Percentiles rank a stretch among this genome's conserved stretches.
Evolutionary conservation across 208 protist genomes (phyloP).

Genomic region (Leishmania mexicana): DNA sequence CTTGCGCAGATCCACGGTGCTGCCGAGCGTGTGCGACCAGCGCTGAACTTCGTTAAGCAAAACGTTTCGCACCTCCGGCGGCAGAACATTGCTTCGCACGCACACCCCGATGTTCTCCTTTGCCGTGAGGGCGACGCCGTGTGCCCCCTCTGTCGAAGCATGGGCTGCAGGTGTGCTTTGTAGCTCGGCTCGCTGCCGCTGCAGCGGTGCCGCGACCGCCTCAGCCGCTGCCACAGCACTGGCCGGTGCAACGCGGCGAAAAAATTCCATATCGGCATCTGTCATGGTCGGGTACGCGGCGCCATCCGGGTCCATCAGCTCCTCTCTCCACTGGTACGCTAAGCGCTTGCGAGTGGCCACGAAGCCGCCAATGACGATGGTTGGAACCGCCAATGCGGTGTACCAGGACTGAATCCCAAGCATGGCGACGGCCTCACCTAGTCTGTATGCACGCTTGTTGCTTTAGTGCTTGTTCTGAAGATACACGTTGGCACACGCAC

Average conservation of each 20-base stretch:
- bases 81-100: constrained; percentile 41
- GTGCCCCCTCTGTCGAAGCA: background rate
- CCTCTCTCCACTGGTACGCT: constrained; percentile 84
- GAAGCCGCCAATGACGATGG: constrained; percentile 57
- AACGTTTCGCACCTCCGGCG: constrained; percentile 41
- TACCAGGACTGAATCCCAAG: constrained; percentile 82
- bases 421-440: constrained; percentile 32
- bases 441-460: background rate
- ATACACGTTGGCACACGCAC: background rate
- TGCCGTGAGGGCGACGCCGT: constrained; percentile 30
- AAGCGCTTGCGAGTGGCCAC: constrained; percentile 83
- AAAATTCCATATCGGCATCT: constrained; percentile 69
- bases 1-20: constrained; percentile 61
- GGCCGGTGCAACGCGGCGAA: constrained; percentile 53
- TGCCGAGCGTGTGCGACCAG: constrained; percentile 57
- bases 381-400: constrained; percentile 58
- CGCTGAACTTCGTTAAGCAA: constrained; percentile 63
- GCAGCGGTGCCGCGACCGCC: background rate
- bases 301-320: constrained; percentile 76
- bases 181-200: background rate
- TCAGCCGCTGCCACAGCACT: constrained; percentile 17
- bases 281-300: constrained; percentile 60
- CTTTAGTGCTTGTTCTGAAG: background rate
- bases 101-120: constrained; percentile 72
- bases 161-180: no score